Evolutionary conservation across 495 filamentous ascomycete genomes (phyloP).

Genomic region (Bryoglossum gracile): DNA sequence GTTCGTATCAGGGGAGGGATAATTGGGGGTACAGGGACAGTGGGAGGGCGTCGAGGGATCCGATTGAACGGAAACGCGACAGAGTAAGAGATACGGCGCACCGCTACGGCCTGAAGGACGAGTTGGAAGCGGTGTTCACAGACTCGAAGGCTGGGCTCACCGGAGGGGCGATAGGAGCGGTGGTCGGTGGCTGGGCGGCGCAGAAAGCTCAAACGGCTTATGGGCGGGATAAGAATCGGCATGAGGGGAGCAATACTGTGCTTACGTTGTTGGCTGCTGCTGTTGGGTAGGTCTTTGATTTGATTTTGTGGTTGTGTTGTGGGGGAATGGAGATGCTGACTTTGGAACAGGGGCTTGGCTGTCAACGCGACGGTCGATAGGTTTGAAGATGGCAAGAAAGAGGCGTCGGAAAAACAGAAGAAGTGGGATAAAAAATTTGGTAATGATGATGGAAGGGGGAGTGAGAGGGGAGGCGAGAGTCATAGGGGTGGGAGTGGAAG

Average conservation of each 20-base stretch:
- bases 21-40: background rate
- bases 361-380: background rate
- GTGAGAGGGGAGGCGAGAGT: too few species aligned
- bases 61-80: background rate
- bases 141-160: constrained; percentile 10
- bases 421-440: background rate
- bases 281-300: too few species aligned
- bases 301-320: too few species aligned
- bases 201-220: constrained; percentile 15
- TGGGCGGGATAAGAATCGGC: constrained; percentile 1
- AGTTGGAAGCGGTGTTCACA: constrained; percentile 7
- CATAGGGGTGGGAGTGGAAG: too few species aligned
- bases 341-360: background rate
- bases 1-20: constrained; percentile 11
- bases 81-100: constrained; percentile 4
- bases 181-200: constrained; percentile 19
- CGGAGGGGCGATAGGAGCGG: constrained; percentile 14
- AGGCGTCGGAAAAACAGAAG: background rate
- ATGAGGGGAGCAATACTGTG: background rate
- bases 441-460: background rate
- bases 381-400: background rate
- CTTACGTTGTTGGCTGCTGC: constrained; percentile 21
- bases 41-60: background rate
- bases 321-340: too few species aligned
- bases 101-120: constrained; percentile 13